A percentile compares a stretch with the other conserved stretches of the same genome.
phyloP scores from a whole-genome alignment of 2,329 filamentous ascomycete species.

The Fusarium sp. region DNA sequence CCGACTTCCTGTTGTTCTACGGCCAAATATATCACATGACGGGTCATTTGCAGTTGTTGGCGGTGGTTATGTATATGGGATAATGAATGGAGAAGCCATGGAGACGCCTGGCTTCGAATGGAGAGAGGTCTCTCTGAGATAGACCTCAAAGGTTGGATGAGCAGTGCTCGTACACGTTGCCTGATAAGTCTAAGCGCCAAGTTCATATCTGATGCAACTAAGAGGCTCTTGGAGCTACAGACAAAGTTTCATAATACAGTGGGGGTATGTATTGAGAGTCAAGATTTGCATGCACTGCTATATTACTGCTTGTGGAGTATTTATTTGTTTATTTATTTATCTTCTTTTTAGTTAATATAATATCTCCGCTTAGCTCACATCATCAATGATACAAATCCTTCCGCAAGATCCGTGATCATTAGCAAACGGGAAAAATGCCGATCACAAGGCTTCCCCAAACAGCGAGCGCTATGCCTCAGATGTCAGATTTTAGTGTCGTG shows the following conservation, averaged over 20 bases:
- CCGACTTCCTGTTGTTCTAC: not conserved
- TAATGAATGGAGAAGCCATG: constrained; percentile 5
- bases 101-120: not conserved
- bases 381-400: not conserved
- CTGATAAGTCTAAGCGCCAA: no score
- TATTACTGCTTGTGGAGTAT: no score
- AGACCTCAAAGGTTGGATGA: no score
- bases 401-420: not conserved
- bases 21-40: not conserved
- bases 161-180: no score
- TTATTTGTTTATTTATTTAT: no score
- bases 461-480: not conserved
- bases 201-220: no score
- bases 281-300: no score
- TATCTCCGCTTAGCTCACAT: no score
- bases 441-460: not conserved
- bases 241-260: no score
- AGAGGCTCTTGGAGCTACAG: no score
- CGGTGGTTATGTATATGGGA: not conserved
- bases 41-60: not conserved
- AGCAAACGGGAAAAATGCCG: not conserved
- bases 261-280: no score
- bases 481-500: not conserved
- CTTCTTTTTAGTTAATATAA: no score
- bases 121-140: not conserved